A percentile compares a stretch with the other conserved stretches of the same genome.
phyloP scores from a whole-genome alignment of 2,329 filamentous ascomycete genomes.

The Cladobotryum protrusum region DNA sequence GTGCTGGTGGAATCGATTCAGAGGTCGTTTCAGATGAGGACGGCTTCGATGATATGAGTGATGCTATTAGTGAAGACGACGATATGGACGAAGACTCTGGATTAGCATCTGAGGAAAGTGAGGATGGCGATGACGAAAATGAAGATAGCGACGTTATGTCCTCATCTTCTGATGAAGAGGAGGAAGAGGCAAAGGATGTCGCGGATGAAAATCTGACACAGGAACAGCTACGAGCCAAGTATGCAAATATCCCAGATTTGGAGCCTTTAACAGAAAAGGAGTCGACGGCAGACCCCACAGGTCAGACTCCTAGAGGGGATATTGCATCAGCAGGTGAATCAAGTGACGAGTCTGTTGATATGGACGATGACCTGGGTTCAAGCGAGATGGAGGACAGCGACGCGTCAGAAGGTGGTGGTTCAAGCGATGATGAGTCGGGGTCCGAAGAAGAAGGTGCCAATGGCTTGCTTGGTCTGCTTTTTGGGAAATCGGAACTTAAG shows the following conservation, averaged over 20 bases:
- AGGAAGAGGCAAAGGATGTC: constrained; percentile 45
- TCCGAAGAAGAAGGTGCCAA: constrained; percentile 38
- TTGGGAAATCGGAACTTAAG: constrained; percentile 52
- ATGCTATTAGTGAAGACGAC: constrained; percentile 35
- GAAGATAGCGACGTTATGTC: constrained; percentile 49
- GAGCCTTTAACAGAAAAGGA: constrained; percentile 25
- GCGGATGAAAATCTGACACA: constrained; percentile 62
- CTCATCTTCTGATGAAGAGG: constrained; percentile 57
- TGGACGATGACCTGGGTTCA: constrained; percentile 61
- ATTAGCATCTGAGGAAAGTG: constrained; percentile 27
- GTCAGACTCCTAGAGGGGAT: constrained; percentile 17
- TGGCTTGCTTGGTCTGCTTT: constrained; percentile 51
- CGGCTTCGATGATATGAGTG: constrained; percentile 42
- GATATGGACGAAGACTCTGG: constrained; percentile 28
- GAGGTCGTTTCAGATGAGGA: constrained; percentile 42
- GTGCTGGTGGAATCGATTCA: constrained; percentile 44
- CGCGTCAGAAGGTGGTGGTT: constrained; percentile 32
- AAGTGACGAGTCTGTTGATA: constrained; percentile 60
- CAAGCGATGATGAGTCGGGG: constrained; percentile 35
- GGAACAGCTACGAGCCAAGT: constrained; percentile 63
- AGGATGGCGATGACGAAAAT: constrained; percentile 34
- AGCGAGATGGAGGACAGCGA: constrained; percentile 43
- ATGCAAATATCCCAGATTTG: constrained; percentile 55
- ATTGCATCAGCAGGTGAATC: constrained; percentile 37
- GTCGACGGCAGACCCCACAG: constrained; percentile 17